These are phyloP conservation scores for Helicostylum pulchrum DNA, from an alignment of 192 early-diverging fungal species.

Conservation along the genomic window DNA sequence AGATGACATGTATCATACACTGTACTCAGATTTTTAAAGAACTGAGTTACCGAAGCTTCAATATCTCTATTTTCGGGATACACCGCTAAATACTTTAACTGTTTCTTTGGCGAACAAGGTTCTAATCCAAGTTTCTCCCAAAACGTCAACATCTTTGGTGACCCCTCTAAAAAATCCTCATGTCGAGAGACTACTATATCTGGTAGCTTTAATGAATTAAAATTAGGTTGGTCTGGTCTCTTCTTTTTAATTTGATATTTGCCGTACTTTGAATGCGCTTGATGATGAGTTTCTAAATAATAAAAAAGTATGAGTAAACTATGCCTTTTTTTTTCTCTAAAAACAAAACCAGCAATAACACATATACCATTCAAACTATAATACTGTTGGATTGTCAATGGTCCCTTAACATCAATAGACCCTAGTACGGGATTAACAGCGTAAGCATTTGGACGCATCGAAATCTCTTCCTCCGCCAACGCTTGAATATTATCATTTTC, in stretches of 20 bases:
- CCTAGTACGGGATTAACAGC: conserved; percentile 2
- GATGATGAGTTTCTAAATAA: conserved; percentile 34
- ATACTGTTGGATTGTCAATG: conserved; percentile 39
- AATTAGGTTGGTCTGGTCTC: conserved; percentile 34
- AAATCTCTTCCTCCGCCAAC: background rate
- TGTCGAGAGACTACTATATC: conserved; percentile 45
- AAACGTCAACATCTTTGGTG: conserved; percentile 43
- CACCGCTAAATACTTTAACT: conserved; percentile 45
- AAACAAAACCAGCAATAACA: conserved; percentile 7
- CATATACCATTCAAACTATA: conserved; percentile 27
- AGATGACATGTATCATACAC: conserved; percentile 45
- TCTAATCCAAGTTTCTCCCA: conserved; percentile 54
- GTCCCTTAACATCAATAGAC: conserved; percentile 27
- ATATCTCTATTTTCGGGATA: conserved; percentile 42
- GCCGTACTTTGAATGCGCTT: conserved; percentile 48
- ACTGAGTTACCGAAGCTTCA: conserved; percentile 31
- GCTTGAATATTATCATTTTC: background rate
- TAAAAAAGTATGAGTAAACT: conserved; percentile 8
- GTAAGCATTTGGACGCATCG: background rate
- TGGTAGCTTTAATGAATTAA: conserved; percentile 34
- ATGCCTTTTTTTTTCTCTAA: background rate
- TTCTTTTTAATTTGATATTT: conserved; percentile 49
- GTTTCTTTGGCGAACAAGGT: conserved; percentile 45
- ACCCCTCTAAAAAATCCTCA: conserved; percentile 44
- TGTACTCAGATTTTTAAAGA: conserved; percentile 43